Conservation (phyloP, 75 land plant genomes). For the Pinus taeda region DNA sequence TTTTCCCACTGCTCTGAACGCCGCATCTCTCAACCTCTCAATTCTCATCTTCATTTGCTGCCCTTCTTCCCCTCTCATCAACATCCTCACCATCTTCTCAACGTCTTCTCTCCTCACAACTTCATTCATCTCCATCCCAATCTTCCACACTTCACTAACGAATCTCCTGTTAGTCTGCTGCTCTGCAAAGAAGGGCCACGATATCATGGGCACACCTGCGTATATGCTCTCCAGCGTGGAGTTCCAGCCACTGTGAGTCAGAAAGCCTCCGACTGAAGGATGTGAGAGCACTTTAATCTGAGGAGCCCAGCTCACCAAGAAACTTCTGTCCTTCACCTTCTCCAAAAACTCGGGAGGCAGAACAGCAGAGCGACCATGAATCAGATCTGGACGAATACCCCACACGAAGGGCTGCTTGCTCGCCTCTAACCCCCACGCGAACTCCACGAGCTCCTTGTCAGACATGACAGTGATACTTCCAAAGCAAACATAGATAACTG, state of each 20-base stretch:
- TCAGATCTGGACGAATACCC: conserved; percentile 18
- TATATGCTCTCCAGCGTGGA: conserved; percentile 53
- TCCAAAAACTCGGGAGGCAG: conserved; percentile 18
- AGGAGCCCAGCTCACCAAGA: conserved; percentile 68
- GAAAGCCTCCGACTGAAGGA: conserved; percentile 48
- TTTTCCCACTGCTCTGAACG: conserved; percentile 31
- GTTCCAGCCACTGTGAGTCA: conserved; percentile 90
- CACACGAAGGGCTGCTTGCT: conserved; percentile 31
- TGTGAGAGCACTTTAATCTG: conserved; percentile 65
- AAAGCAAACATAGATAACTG: conserved; percentile 41
- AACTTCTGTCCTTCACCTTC: conserved; percentile 24
- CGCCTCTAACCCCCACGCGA: conserved; percentile 32
- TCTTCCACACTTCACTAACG: conserved; percentile 35
- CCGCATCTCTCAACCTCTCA: conserved; percentile 20
- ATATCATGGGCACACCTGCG: conserved; percentile 58
- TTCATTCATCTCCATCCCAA: conserved; percentile 20
- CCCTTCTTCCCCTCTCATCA: conserved; percentile 40
- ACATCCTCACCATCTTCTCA: conserved; percentile 23
- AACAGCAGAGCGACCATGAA: conserved; percentile 16
- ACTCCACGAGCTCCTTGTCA: conserved; percentile 18
- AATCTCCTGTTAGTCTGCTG: conserved; percentile 20
- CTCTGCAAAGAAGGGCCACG: conserved; percentile 66
- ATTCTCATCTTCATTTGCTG: conserved; percentile 36
- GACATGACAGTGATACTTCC: not conserved
- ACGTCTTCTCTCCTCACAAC: conserved; percentile 16